Conservation (phyloP, 192 early-diverging fungal species). For the Coemansia erecta region DNA sequence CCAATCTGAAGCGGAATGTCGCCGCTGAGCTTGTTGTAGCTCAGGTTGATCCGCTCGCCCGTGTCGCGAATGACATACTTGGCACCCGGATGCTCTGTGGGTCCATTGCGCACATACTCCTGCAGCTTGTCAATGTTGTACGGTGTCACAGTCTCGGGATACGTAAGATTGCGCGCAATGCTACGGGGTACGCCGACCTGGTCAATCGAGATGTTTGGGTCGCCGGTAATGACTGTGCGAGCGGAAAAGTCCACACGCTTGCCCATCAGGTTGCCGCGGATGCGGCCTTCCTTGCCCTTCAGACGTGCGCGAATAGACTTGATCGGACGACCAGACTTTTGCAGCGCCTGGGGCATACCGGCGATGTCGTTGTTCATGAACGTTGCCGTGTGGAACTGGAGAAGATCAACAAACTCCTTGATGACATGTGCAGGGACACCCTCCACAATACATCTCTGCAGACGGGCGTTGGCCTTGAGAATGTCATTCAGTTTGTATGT, state of each 20-base stretch:
- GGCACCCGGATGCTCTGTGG: slow-evolving; percentile 91
- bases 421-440: slow-evolving; percentile 87
- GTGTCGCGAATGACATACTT: slow-evolving; percentile 95
- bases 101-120: slow-evolving; percentile 85
- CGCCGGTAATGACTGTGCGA: slow-evolving; percentile 98
- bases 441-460: slow-evolving; percentile 78
- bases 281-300: slow-evolving; percentile 98
- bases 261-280: slow-evolving; percentile 99
- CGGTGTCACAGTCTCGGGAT: slow-evolving; percentile 94
- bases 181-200: slow-evolving; percentile 97
- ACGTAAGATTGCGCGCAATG: slow-evolving; percentile 96
- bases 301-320: slow-evolving; percentile 94
- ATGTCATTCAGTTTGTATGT: slow-evolving; percentile 93
- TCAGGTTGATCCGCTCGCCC: slow-evolving; percentile 90
- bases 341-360: slow-evolving; percentile 84
- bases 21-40: slow-evolving; percentile 76
- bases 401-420: slow-evolving; percentile 79
- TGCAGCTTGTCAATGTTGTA: slow-evolving; percentile 93
- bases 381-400: slow-evolving; percentile 95
- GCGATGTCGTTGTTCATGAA: slow-evolving; percentile 97
- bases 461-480: slow-evolving; percentile 85
- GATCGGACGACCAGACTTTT: slow-evolving; percentile 91
- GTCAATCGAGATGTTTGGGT: slow-evolving; percentile 96
- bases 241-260: slow-evolving; percentile 99
- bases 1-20: slow-evolving; percentile 87